These are phyloP conservation scores for Cyclocybe aegerita DNA, from an alignment of 768 basidiomycete genomes.

Conservation along the genomic window DNA sequence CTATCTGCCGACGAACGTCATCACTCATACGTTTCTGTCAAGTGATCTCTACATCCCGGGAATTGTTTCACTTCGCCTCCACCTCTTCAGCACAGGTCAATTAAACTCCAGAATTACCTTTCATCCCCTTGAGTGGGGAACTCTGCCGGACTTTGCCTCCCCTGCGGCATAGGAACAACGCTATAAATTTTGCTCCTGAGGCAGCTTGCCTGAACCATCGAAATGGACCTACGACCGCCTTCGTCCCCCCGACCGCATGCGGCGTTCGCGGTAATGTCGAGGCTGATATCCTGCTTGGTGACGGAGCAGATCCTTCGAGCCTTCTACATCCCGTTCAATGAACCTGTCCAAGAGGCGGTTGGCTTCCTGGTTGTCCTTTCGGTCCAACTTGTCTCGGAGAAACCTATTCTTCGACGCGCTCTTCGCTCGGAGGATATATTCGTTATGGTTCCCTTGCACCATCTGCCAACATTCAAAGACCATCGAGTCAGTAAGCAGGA, in stretches of 20 bases:
- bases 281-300: constrained; percentile 54
- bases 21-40: no score
- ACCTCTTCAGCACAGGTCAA: no score
- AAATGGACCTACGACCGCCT: constrained; percentile 33
- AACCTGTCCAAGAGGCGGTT: constrained; percentile 29
- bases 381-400: constrained; percentile 28
- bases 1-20: no score
- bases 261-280: constrained; percentile 45
- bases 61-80: no score
- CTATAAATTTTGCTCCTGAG: no score
- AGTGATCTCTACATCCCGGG: no score
- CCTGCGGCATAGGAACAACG: no score
- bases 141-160: no score
- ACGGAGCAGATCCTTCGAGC: constrained; percentile 55
- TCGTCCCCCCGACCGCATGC: constrained; percentile 41
- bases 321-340: constrained; percentile 41
- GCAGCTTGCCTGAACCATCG: not conserved
- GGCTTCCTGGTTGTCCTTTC: constrained; percentile 44
- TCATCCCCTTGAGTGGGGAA: no score
- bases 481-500: constrained; percentile 16
- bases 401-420: constrained; percentile 16
- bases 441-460: constrained; percentile 45
- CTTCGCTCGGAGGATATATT: constrained; percentile 41
- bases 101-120: no score
- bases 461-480: constrained; percentile 41